Conservation (phyloP, 345 rosid genomes). For the Ceriops decandra region DNA sequence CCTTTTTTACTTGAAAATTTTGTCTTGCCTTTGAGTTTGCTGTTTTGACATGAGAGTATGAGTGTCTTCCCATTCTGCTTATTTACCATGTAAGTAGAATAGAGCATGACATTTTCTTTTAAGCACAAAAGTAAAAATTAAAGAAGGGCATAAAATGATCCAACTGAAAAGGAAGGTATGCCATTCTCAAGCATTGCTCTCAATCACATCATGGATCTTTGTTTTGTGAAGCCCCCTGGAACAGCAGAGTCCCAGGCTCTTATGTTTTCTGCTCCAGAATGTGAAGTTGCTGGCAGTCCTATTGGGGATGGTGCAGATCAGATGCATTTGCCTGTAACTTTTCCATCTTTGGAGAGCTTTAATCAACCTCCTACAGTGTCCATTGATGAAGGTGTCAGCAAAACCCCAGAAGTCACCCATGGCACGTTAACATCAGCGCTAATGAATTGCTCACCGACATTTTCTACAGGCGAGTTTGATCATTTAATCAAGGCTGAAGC, state of each 20-base stretch:
- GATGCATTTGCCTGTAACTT: slow-evolving; percentile 69
- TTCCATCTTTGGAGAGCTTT: slow-evolving; percentile 81
- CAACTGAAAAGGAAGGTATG: slow-evolving; percentile 1
- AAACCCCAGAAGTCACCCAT: slow-evolving; percentile 60
- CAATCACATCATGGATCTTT: slow-evolving; percentile 24
- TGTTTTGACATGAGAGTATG: slow-evolving; percentile 5
- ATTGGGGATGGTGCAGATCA: slow-evolving; percentile 74
- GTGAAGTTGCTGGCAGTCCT: slow-evolving; percentile 80
- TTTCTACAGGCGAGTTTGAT: slow-evolving; percentile 72
- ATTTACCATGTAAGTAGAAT: background rate
- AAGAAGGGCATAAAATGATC: background rate
- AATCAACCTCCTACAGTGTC: slow-evolving; percentile 50
- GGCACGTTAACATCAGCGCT: slow-evolving; percentile 48
- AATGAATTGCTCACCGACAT: slow-evolving; percentile 38
- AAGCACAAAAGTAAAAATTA: background rate
- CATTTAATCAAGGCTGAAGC: slow-evolving; percentile 95
- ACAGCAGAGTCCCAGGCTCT: slow-evolving; percentile 93
- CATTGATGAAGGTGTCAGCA: slow-evolving; percentile 60
- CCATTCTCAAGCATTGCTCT: slow-evolving; percentile 17
- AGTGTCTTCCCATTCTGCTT: slow-evolving; percentile 6
- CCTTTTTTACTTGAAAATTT: background rate
- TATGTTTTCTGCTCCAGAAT: slow-evolving; percentile 72
- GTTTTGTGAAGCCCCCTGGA: slow-evolving; percentile 88
- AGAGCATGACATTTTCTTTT: background rate
- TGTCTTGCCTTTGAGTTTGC: slow-evolving; percentile 3